phyloP scores from a whole-genome alignment of 2,329 filamentous ascomycete genomes.

The Colletotrichum tofieldiae region DNA sequence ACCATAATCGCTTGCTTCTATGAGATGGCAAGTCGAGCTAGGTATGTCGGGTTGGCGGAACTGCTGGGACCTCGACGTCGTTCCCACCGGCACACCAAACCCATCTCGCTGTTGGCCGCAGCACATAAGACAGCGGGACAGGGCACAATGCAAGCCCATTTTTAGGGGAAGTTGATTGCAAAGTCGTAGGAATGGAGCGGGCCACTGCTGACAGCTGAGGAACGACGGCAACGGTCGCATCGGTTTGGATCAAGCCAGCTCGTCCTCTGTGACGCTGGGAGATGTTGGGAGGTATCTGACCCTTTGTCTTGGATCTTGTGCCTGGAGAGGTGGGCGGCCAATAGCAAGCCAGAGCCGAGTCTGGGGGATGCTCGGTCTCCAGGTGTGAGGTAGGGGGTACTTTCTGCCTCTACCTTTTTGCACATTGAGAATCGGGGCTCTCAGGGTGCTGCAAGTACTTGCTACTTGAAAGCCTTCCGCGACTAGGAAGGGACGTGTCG shows the following conservation, averaged over 20 bases:
- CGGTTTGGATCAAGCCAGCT: neutral
- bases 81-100: slow-evolving; percentile 15
- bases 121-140: slow-evolving; percentile 4
- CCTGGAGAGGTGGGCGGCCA: slow-evolving; percentile 13
- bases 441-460: neutral
- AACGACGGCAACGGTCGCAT: neutral
- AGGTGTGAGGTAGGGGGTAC: slow-evolving; percentile 18
- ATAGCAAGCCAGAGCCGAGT: slow-evolving; percentile 15
- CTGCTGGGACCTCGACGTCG: slow-evolving; percentile 26
- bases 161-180: neutral
- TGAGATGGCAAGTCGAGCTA: slow-evolving; percentile 30
- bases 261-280: slow-evolving; percentile 17
- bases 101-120: slow-evolving; percentile 10
- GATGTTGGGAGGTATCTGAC: neutral
- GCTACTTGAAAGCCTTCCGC: slow-evolving; percentile 1
- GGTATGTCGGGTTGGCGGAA: neutral
- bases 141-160: slow-evolving; percentile 30
- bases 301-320: slow-evolving; percentile 20
- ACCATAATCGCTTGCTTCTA: neutral
- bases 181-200: slow-evolving; percentile 13
- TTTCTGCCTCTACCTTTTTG: neutral
- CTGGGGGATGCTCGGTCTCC: slow-evolving; percentile 27
- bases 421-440: neutral
- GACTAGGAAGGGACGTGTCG: slow-evolving; percentile 32
- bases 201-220: slow-evolving; percentile 13